phyloP scores from a whole-genome alignment of 2,329 filamentous ascomycete species.

The Tolypocladium tundrense region DNA sequence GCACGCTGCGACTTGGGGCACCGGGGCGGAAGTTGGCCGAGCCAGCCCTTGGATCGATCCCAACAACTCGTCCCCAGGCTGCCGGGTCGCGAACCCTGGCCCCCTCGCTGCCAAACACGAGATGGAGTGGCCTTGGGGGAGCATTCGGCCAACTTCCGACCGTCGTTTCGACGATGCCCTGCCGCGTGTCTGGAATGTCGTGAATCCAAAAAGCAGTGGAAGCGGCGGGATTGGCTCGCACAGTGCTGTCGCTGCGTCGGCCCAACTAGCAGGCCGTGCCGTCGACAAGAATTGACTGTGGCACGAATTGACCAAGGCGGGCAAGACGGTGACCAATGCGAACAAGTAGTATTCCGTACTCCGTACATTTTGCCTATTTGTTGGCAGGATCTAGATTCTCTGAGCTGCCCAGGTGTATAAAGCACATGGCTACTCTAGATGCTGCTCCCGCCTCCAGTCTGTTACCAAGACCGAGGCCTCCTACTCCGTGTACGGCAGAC shows the following conservation, averaged over 20 bases:
- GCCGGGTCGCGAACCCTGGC: background rate
- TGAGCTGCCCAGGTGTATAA: background rate
- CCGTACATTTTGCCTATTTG: background rate
- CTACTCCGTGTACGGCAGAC: background rate
- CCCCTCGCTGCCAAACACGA: background rate
- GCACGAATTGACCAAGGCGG: background rate
- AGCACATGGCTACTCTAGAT: background rate
- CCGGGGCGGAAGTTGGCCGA: background rate
- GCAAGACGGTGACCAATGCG: background rate
- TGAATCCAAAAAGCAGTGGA: background rate
- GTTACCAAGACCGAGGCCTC: too few relatives aligned
- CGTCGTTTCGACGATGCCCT: background rate
- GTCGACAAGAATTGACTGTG: too few relatives aligned
- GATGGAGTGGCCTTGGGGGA: too few relatives aligned
- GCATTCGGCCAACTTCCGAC: background rate
- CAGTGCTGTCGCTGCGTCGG: background rate
- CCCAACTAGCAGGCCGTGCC: too few relatives aligned
- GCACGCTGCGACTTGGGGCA: background rate
- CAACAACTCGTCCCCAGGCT: background rate
- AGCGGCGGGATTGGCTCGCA: background rate
- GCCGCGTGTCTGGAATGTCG: background rate
- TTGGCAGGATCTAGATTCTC: background rate
- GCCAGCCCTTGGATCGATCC: background rate
- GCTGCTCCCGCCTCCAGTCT: background rate
- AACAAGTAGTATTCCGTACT: background rate